phyloP scores from a whole-genome alignment of 495 filamentous ascomycete species.

The Talaromyces borbonicus region DNA sequence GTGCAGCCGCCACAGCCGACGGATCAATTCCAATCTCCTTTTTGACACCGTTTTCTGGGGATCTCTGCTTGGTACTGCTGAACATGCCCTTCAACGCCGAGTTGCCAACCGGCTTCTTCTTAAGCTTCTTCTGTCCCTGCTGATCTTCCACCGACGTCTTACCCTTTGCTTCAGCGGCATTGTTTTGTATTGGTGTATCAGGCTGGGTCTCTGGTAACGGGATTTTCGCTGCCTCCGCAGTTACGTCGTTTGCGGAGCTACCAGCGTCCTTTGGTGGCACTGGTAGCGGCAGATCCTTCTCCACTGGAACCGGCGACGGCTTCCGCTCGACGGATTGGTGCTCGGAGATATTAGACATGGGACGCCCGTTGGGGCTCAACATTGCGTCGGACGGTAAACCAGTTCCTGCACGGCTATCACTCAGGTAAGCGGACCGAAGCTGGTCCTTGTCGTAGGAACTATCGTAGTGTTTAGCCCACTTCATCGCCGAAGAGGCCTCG shows the following conservation, averaged over 20 bases:
- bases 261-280: conserved; percentile 18
- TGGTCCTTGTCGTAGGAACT: conserved; percentile 63
- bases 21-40: conserved; percentile 27
- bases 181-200: not conserved
- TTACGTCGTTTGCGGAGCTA: conserved; percentile 16
- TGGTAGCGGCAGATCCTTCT: conserved; percentile 22
- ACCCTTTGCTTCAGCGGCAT: conserved; percentile 18
- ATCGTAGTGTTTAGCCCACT: conserved; percentile 88
- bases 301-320: conserved; percentile 16
- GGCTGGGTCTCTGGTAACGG: conserved; percentile 15
- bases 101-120: conserved; percentile 36
- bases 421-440: conserved; percentile 72
- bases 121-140: conserved; percentile 25
- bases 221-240: conserved; percentile 20
- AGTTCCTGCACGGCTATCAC: conserved; percentile 57
- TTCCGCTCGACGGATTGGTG: conserved; percentile 5
- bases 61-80: conserved; percentile 32
- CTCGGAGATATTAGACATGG: conserved; percentile 9
- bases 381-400: conserved; percentile 31
- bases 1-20: conserved; percentile 40
- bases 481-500: conserved; percentile 86
- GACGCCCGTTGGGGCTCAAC: conserved; percentile 7
- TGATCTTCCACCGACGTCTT: conserved; percentile 21
- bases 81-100: conserved; percentile 41
- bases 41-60: conserved; percentile 18